phyloP scores from a whole-genome alignment of 2,329 filamentous ascomycete species.

The Salinomyces thailandicus region DNA sequence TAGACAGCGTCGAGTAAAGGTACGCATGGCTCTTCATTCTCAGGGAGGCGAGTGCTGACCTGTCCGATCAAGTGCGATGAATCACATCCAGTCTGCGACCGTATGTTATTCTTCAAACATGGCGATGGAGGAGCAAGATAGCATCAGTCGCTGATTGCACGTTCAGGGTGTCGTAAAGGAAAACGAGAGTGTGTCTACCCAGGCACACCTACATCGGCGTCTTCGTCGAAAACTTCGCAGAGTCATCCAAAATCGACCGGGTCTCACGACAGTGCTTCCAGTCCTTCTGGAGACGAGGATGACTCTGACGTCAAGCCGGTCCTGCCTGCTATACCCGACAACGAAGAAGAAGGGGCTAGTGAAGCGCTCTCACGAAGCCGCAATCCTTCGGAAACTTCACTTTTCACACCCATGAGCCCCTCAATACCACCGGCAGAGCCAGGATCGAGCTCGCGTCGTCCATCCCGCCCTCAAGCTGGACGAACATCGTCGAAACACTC shows the following conservation, averaged over 20 bases:
- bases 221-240: constrained; percentile 39
- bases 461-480: constrained; percentile 8
- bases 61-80: constrained; percentile 66
- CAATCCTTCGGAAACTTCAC: constrained; percentile 30
- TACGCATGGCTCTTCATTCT: constrained; percentile 18
- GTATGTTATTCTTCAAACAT: constrained; percentile 31
- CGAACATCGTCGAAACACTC: constrained; percentile 15
- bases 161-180: constrained; percentile 74
- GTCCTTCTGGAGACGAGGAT: constrained; percentile 42
- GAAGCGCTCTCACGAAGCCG: constrained; percentile 18
- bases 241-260: no score
- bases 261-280: constrained; percentile 31
- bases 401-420: neutral
- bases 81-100: constrained; percentile 71
- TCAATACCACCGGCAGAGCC: neutral
- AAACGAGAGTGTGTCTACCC: constrained; percentile 86
- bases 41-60: neutral
- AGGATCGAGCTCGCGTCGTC: neutral
- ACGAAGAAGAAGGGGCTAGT: constrained; percentile 31
- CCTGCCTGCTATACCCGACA: constrained; percentile 34
- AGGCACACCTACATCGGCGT: constrained; percentile 49
- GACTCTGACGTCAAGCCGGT: constrained; percentile 31
- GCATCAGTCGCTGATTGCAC: constrained; percentile 1
- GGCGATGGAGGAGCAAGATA: constrained; percentile 4
- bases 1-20: constrained; percentile 74